Base-by-base conservation (phyloP, 371 early-diverging fungal species). In the Caulochytrium protostelioides region DNA sequence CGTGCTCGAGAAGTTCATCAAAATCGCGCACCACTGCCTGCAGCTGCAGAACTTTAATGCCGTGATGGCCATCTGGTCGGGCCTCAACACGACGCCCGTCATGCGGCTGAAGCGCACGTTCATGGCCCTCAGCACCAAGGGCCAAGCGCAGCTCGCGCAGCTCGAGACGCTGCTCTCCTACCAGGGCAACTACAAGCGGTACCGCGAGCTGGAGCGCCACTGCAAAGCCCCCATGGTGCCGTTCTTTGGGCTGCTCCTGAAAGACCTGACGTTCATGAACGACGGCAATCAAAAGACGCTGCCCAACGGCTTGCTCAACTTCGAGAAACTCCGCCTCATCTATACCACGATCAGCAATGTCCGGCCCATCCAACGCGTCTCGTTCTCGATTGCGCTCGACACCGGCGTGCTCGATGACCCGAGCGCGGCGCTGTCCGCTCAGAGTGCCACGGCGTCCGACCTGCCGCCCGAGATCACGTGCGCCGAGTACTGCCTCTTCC, bases 241-340 rank as follows among this genome's bases (percentile, higher is more conserved):
- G 9, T 55, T 55, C 34, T 42, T 55, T 17, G 56, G 52, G 3
- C 43, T 55, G 26, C 25, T 47, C 29, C 40, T 55, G 34, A 55
- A 55, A 33, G 56, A 55, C 29, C 35, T 55, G 23, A 41, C 48
- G 8, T 47, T 53, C 26, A 28, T 55, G 35, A 52, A 55, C 33
- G 56, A 55, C 30, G 53, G 49, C 21, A 52, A 55, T 31, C 44
- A 44, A 16, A 49, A 49, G 22, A 30, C 17, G 0, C 30, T 48
- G 4, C 25, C 33, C 3, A 47, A 45, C 29, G 43, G 45, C 5
- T 42, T 52, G 2, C 31, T 47, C 41, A 52, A 52, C 31, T 47
- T 47, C 26, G 48, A 47, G 29, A 48, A 48, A 29, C 30, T 30
- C 29, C 34, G 46, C 26, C 17, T 31, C 17, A 44, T 50, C 2